Evolutionary conservation across 192 early-diverging fungal genomes (phyloP).

Genomic region (Obelidium mucronatum): DNA sequence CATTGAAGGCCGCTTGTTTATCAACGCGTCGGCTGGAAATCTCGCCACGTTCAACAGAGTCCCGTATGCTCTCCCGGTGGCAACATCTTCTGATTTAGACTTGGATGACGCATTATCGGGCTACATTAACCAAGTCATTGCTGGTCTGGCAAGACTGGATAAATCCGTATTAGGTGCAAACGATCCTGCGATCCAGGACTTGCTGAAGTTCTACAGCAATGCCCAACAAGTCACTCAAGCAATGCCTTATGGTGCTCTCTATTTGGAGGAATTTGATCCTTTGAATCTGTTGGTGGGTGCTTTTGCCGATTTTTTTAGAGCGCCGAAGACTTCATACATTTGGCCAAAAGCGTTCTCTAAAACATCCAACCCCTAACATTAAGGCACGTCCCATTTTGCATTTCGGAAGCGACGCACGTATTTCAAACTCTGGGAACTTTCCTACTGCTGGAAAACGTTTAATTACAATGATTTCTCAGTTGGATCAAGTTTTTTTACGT

Average conservation of each 20-base stretch:
- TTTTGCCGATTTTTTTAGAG: too few relatives aligned
- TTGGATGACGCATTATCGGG: slow-evolving; percentile 39
- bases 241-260: slow-evolving; percentile 65
- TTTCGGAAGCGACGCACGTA: slow-evolving; percentile 55
- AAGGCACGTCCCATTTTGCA: slow-evolving; percentile 45
- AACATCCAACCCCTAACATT: too few relatives aligned
- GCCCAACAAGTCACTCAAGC: slow-evolving; percentile 42
- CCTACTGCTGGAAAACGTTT: slow-evolving; percentile 61
- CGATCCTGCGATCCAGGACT: not conserved
- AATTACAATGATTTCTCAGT: slow-evolving; percentile 52
- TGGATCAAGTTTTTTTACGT: slow-evolving; percentile 49
- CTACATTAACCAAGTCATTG: slow-evolving; percentile 31
- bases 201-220: slow-evolving; percentile 22
- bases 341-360: too few relatives aligned
- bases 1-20: slow-evolving; percentile 10
- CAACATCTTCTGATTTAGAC: not conserved
- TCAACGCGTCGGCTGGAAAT: not conserved
- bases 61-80: slow-evolving; percentile 3
- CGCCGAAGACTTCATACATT: too few relatives aligned
- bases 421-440: slow-evolving; percentile 56
- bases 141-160: slow-evolving; percentile 43
- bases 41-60: slow-evolving; percentile 4
- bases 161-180: slow-evolving; percentile 31
- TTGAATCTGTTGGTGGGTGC: slow-evolving; percentile 34
- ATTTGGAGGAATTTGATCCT: slow-evolving; percentile 57